Base-by-base conservation (phyloP, 306 rosid genomes). In the Casuarina equisetifolia region DNA sequence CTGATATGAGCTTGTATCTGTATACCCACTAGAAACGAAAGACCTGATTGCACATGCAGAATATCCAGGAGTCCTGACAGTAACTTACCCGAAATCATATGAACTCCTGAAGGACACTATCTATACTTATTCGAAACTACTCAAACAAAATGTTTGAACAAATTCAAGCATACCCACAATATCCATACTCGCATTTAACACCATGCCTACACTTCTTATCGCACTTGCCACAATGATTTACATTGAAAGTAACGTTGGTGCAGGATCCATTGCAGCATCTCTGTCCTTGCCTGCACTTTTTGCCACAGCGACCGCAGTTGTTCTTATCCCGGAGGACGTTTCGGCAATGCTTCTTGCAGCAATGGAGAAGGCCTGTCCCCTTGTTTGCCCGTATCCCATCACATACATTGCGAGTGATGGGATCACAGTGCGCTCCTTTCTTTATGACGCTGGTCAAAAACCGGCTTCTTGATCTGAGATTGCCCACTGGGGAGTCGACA, bases 341-440 rank as follows among this genome's bases (percentile, higher is more conserved):
- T 0, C 92, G 79, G n/a, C 92, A 91, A 64, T 89, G 93, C 52
- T 72, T 86, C 88, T 91, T 89, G 85, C 96, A 91, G 78, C 96
- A 91, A 63, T 79, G 64, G 16, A 91, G 90, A 25, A 89, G 39
- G 72, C 85, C 77, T 2, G 69, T 86, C 13, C 93, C 92, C 25
- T 87, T 84, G 84, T 83, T 89, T 55, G 93, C 88, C 8, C 46
- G 3, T 55, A 89, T 75, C 20, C 92, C 92, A 57, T 91, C 72
- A 79, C 93, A 91, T 2, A 89, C 73, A 54, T 86, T 87, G 42
- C 53, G 35, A 7, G 73, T 78, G 64, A 62, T 63, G 2, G 20
- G 73, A 63, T 87, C 9, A 45, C 96, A 91, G 0, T 3, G 84
- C 7, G 35, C 67, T 0, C 89, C 93, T 80, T 83, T 79, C 88